Evolutionary conservation across 169 alveolate species (phyloP).

Genomic region (Eimeria acervulina): DNA sequence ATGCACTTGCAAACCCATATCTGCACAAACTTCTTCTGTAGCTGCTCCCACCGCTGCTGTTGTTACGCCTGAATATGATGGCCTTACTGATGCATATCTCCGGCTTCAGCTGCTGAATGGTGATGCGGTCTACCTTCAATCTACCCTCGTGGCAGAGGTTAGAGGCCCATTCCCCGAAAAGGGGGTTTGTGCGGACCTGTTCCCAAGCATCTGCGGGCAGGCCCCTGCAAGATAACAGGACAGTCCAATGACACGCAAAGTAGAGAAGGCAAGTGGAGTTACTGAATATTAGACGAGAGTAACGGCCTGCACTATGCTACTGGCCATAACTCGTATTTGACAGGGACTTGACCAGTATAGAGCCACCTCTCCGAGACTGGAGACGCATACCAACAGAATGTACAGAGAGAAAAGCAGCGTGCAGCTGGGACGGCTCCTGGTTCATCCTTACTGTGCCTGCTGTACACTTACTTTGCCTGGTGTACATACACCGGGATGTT

Average conservation of each 20-base stretch:
- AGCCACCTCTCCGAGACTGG: background rate
- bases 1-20: background rate
- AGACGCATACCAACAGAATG: background rate
- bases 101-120: slow-evolving; percentile 63
- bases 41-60: background rate
- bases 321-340: background rate
- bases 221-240: slow-evolving; percentile 3
- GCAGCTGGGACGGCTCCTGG: background rate
- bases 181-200: slow-evolving; percentile 54
- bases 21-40: background rate
- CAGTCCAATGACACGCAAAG: background rate
- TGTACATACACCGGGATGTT: slow-evolving; percentile 24
- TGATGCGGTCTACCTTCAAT: slow-evolving; percentile 7
- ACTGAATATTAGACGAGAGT: background rate
- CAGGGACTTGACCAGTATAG: no score
- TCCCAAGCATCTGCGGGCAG: slow-evolving; percentile 73
- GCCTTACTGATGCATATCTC: slow-evolving; percentile 63
- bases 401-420: background rate
- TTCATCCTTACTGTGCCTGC: background rate
- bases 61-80: background rate
- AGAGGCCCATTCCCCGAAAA: slow-evolving; percentile 57
- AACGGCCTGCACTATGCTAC: background rate
- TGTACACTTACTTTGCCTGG: slow-evolving; percentile 43
- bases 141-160: slow-evolving; percentile 66
- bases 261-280: background rate